These are phyloP conservation scores for Ceratobasidium sp. DNA, from an alignment of 1,284 basidiomycete species.

Conservation along the genomic window DNA sequence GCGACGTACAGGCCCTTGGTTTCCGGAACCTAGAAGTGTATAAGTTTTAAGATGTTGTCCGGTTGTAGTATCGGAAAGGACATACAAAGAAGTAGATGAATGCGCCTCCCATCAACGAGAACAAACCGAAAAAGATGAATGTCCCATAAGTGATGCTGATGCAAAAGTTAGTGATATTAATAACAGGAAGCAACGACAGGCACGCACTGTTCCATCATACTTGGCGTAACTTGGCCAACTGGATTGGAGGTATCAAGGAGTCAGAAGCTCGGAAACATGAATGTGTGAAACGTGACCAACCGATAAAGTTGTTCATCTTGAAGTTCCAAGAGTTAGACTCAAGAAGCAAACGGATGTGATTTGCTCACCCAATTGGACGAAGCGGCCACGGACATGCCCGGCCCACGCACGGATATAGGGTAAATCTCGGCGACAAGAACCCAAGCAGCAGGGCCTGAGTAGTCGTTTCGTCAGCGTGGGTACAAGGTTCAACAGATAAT, in stretches of 20 bases:
- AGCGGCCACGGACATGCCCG: slow-evolving; percentile 76
- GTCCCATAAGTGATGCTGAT: slow-evolving; percentile 67
- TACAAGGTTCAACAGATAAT: background rate
- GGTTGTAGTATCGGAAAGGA: slow-evolving; percentile 34
- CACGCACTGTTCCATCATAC: slow-evolving; percentile 65
- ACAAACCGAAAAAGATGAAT: slow-evolving; percentile 78
- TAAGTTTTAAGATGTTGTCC: slow-evolving; percentile 25
- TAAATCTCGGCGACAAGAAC: slow-evolving; percentile 70
- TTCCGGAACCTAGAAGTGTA: slow-evolving; percentile 69
- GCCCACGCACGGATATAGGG: slow-evolving; percentile 76
- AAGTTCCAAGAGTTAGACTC: slow-evolving; percentile 2
- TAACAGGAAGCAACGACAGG: background rate
- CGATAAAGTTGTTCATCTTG: slow-evolving; percentile 83
- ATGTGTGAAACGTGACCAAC: slow-evolving; percentile 55
- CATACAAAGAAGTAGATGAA: slow-evolving; percentile 74
- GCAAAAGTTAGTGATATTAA: background rate
- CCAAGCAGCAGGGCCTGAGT: slow-evolving; percentile 70
- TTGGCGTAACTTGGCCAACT: slow-evolving; percentile 69
- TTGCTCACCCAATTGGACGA: slow-evolving; percentile 75
- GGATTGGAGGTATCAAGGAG: slow-evolving; percentile 10
- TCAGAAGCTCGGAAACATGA: background rate
- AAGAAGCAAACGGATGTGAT: background rate
- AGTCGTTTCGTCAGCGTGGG: slow-evolving; percentile 3
- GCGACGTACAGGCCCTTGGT: slow-evolving; percentile 73
- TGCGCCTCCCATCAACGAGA: slow-evolving; percentile 73